Base-by-base conservation (phyloP, 441 rosid genomes). In the Gossypium lobatum region DNA sequence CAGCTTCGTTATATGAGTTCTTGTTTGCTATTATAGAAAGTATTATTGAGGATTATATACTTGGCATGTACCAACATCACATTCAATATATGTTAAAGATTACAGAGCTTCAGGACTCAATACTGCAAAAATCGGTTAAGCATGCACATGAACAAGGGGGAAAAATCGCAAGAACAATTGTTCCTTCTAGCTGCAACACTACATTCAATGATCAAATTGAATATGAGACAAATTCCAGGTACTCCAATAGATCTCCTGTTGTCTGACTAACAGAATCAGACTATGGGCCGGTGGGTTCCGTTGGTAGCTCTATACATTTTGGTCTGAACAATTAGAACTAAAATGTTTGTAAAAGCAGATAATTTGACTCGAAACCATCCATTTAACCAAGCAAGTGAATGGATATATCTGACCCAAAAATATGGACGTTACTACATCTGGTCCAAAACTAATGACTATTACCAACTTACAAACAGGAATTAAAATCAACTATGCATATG, bases 1-100 rank as follows among this genome's bases (percentile, higher is more conserved):
- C 82, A 92, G 84, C 88, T 87, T 89, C 13, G 89, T 77, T 72
- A 93, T 82, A 63, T 87, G 87, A 75, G 87, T 76, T 76, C 73
- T 86, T 21, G 83, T 88, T 96, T 90, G 87, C 83, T 75, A 73
- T 50, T 18, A 50, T 23, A 57, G 63, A 72, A 71, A 75, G 71
- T 2, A 64, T 55, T 72, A 71, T 28, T 17, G 16, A 2, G 42
- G 26, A 34, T 62, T 59, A 74, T 53, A 76, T 11, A 70, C 67
- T 57, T 61, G 65, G 46, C 10, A 52, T 31, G 14, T 9, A 55
- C 37, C 52, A 77, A 34, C 14, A 69, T 10, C 17, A 67, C 37
- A 69, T 1, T 14, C 28, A 13, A 55, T 58, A 28, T 1, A 54
- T 46, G 64, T 18, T 7, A 25, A 61, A 1, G 6, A 8, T 17